Evolutionary conservation across 169 alveolate genomes (phyloP).

Genomic region (Eimeria acervulina): DNA sequence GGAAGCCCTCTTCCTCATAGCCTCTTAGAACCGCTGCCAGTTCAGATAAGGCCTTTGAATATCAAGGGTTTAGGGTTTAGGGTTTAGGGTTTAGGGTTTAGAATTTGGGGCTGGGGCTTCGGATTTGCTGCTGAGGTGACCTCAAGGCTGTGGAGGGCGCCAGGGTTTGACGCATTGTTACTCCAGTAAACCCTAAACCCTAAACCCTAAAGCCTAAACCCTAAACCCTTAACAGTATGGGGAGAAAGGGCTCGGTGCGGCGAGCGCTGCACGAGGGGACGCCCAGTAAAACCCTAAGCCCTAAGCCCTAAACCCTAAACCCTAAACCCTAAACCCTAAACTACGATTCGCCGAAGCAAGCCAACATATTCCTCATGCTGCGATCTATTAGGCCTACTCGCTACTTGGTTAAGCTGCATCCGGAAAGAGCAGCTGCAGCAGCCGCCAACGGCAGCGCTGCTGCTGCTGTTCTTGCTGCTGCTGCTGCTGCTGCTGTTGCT

Average conservation of each 20-base stretch:
- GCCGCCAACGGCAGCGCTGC: not conserved
- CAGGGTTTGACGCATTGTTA: not conserved
- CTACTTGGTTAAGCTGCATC: too few relatives aligned
- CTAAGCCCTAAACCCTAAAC: conserved; percentile 49
- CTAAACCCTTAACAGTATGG: not conserved
- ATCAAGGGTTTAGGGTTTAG: not conserved
- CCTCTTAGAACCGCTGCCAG: not conserved
- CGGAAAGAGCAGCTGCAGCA: conserved; percentile 25
- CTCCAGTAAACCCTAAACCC: conserved; percentile 2
- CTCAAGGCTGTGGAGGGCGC: not conserved
- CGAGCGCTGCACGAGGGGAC: conserved; percentile 15
- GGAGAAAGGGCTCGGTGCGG: not conserved
- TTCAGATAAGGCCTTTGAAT: not conserved
- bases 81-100: not conserved
- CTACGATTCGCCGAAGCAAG: not conserved
- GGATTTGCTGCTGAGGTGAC: not conserved
- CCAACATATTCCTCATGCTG: conserved; percentile 9
- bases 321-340: not conserved
- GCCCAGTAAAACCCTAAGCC: conserved; percentile 10
- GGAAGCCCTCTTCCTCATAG: not conserved
- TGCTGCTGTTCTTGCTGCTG: conserved; percentile 11
- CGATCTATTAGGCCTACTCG: not conserved
- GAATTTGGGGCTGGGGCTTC: conserved; percentile 18
- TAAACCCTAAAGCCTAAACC: conserved; percentile 32
- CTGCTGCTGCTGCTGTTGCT: not conserved